Percentiles rank a stretch among this genome's conserved stretches.
These are phyloP conservation scores for Populus tremula DNA, from an alignment of 345 rosid genomes.

Conservation along the genomic window DNA sequence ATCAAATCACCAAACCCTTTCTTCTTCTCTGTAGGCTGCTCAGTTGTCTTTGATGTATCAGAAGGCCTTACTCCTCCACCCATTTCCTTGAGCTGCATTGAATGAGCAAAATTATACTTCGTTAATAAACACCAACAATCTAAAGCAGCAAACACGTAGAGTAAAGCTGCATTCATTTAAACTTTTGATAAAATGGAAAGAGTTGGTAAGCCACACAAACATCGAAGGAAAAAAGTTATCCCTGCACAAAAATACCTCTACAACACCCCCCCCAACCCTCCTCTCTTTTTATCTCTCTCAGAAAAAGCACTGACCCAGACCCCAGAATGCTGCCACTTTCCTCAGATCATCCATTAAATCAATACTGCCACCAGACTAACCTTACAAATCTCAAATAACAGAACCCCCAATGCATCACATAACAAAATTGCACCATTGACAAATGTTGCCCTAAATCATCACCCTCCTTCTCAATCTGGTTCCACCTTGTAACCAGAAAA, in stretches of 20 bases:
- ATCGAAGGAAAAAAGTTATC: not conserved
- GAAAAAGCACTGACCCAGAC: not conserved
- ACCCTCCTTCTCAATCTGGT: not conserved
- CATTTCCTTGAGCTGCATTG: constrained; percentile 85
- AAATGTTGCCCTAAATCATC: not conserved
- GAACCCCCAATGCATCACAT: not conserved
- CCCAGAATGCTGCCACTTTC: not conserved
- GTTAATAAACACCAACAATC: not conserved
- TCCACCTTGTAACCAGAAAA: not conserved
- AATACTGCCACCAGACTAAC: not conserved
- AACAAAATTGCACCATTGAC: no score
- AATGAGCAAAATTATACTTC: not conserved
- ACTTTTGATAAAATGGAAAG: not conserved
- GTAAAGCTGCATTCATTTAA: not conserved
- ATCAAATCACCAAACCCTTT: constrained; percentile 85
- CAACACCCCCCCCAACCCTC: not conserved
- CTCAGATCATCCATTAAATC: not conserved
- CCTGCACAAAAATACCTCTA: not conserved
- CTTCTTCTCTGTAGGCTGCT: constrained; percentile 69
- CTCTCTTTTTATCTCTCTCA: not conserved
- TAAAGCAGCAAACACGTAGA: not conserved
- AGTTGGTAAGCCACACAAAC: not conserved
- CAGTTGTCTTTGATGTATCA: constrained; percentile 48
- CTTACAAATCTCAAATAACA: not conserved
- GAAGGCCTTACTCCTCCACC: constrained; percentile 70